phyloP scores from a whole-genome alignment of 2,329 filamentous ascomycete genomes.

The Botrytis cinerea region DNA sequence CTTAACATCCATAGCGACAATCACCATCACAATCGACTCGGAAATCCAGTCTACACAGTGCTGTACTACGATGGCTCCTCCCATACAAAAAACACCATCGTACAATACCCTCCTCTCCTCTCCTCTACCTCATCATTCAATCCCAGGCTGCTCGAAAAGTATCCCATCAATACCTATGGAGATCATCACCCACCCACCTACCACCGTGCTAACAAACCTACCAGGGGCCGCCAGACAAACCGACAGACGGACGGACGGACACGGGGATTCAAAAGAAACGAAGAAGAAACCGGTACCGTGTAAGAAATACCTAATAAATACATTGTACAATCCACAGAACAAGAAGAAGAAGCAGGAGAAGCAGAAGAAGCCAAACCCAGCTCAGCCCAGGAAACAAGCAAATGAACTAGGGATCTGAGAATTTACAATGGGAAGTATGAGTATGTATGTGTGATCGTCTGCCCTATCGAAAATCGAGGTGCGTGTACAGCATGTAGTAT shows the following conservation, averaged over 20 bases:
- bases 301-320: too few species aligned
- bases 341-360: background rate
- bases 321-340: background rate
- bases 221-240: background rate
- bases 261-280: background rate
- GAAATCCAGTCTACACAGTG: background rate
- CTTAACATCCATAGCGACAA: background rate
- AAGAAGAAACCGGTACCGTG: background rate
- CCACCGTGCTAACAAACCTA: background rate
- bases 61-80: background rate
- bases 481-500: background rate
- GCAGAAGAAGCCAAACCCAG: background rate
- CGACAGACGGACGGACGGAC: background rate
- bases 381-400: background rate
- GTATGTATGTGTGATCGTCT: conserved; percentile 8
- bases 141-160: background rate
- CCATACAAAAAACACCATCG: too few species aligned
- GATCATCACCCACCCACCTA: background rate
- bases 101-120: too few species aligned
- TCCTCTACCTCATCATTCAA: background rate
- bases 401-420: background rate
- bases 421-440: background rate
- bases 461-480: conserved; percentile 18
- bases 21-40: background rate
- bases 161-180: background rate